phyloP scores from a whole-genome alignment of 306 rosid genomes.

The Alnus rubra region DNA sequence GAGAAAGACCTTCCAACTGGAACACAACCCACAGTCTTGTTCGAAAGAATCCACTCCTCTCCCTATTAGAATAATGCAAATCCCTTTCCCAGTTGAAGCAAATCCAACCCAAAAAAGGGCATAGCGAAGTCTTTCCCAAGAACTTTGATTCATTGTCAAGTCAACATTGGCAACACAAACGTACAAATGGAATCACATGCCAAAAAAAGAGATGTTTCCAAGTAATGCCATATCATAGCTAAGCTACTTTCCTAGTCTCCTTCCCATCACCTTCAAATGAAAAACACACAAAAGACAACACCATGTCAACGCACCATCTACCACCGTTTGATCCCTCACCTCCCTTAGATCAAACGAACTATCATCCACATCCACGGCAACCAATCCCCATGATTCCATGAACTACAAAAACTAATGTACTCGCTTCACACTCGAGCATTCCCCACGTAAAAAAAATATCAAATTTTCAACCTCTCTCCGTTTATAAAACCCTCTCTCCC shows the following conservation, averaged over 20 bases:
- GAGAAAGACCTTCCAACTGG: slow-evolving; percentile 54
- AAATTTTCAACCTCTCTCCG: not conserved
- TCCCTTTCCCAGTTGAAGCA: slow-evolving; percentile 63
- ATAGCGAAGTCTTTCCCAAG: not conserved
- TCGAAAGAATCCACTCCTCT: slow-evolving; percentile 52
- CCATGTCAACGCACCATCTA: too few relatives aligned
- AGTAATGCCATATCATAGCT: too few relatives aligned
- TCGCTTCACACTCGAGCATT: not conserved
- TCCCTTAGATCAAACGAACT: not conserved
- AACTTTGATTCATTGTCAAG: not conserved
- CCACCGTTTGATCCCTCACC: too few relatives aligned
- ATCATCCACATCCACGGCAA: too few relatives aligned
- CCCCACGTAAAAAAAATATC: not conserved
- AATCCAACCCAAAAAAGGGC: slow-evolving; percentile 57
- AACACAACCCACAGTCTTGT: slow-evolving; percentile 55
- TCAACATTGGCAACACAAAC: not conserved
- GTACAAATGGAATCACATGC: too few relatives aligned
- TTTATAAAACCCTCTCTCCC: slow-evolving; percentile 1
- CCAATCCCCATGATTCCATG: too few relatives aligned
- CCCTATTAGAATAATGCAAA: slow-evolving; percentile 59
- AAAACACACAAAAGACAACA: too few relatives aligned
- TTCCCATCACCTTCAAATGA: too few relatives aligned
- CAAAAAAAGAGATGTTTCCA: not conserved
- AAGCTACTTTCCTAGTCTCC: too few relatives aligned
- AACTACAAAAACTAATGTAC: not conserved